Evolutionary conservation across 805 yeast genomes (phyloP).

Genomic region (Candida bentonensis): DNA sequence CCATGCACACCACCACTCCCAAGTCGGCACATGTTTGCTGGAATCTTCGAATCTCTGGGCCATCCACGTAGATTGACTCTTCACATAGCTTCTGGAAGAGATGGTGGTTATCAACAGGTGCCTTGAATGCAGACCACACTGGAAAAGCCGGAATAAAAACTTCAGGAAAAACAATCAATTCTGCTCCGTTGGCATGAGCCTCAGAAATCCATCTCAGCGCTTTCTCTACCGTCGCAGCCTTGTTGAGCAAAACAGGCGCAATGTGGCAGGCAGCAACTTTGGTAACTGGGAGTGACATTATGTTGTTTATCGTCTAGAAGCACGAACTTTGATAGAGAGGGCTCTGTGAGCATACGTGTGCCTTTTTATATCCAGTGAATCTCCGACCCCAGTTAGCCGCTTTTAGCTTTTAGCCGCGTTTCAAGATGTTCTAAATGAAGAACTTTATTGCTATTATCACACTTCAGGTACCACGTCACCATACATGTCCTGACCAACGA

Average conservation of each 20-base stretch:
- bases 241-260: conserved; percentile 13
- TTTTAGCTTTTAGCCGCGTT: not conserved
- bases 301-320: not conserved
- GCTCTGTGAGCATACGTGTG: not conserved
- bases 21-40: conserved; percentile 9
- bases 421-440: not conserved
- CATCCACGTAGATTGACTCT: conserved; percentile 15
- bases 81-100: conserved; percentile 12
- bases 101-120: conserved; percentile 17
- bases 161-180: conserved; percentile 14
- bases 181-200: conserved; percentile 14
- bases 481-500: not conserved
- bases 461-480: not conserved
- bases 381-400: not conserved
- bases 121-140: conserved; percentile 14
- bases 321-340: not conserved
- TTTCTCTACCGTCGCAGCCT: conserved; percentile 13
- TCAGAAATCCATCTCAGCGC: conserved; percentile 10
- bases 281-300: conserved; percentile 10
- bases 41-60: conserved; percentile 13
- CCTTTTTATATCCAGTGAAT: not conserved
- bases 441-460: not conserved
- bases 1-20: conserved; percentile 13
- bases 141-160: conserved; percentile 15
- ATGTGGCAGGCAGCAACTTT: conserved; percentile 17